phyloP scores from a whole-genome alignment of 1,284 basidiomycete genomes.

The Pseudozyma tsukubaensis region DNA sequence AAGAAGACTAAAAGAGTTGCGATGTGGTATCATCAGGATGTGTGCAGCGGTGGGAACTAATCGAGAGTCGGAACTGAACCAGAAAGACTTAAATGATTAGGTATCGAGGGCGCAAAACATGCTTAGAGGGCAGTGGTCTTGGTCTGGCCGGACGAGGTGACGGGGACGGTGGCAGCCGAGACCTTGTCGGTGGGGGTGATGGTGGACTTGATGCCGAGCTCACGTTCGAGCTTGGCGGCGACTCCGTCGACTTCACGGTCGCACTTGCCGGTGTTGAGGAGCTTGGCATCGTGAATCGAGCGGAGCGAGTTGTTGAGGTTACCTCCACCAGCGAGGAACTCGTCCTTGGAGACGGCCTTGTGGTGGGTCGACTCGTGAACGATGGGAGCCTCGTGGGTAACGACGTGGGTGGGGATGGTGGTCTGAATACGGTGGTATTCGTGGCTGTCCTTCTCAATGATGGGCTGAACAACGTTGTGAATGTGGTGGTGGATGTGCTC shows the following conservation, averaged over 20 bases:
- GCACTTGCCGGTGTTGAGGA: constrained; percentile 61
- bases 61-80: background rate
- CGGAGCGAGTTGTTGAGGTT: constrained; percentile 48
- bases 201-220: constrained; percentile 40
- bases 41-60: background rate
- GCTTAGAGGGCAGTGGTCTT: constrained; percentile 28
- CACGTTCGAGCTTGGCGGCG: constrained; percentile 55
- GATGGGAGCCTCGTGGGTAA: constrained; percentile 67
- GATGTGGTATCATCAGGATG: constrained; percentile 24
- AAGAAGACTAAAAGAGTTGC: constrained; percentile 2
- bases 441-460: constrained; percentile 67
- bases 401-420: constrained; percentile 61
- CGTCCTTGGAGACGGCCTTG: constrained; percentile 62
- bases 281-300: constrained; percentile 52
- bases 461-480: constrained; percentile 69
- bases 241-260: constrained; percentile 62
- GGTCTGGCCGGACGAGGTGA: constrained; percentile 1
- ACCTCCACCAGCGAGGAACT: constrained; percentile 63
- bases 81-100: background rate
- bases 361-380: constrained; percentile 65
- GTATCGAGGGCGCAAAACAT: too few species aligned
- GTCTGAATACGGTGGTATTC: constrained; percentile 67
- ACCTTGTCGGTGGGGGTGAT: constrained; percentile 3
- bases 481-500: constrained; percentile 68
- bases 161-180: constrained; percentile 6